These are phyloP conservation scores for Ceratocystis alfenasii DNA, from an alignment of 2,329 filamentous ascomycete genomes.

Conservation along the genomic window DNA sequence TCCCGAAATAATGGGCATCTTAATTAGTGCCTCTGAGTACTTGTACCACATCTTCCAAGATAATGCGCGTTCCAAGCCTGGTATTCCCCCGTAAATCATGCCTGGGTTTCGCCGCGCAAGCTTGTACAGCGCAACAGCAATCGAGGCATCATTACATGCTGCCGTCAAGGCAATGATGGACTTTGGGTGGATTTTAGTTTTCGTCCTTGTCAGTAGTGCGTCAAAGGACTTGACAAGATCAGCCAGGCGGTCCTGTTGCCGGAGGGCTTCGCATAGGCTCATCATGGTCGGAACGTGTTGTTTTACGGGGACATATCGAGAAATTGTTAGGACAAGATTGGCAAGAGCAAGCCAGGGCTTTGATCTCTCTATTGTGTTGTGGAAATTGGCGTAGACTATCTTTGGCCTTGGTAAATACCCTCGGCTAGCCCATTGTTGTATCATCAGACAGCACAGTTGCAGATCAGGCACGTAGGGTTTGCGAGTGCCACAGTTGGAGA, in stretches of 20 bases:
- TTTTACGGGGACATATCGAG: slow-evolving; percentile 13
- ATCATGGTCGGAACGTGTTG: slow-evolving; percentile 19
- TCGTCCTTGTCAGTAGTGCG: slow-evolving; percentile 11
- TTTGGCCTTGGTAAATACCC: slow-evolving; percentile 17
- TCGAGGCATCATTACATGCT: slow-evolving; percentile 25
- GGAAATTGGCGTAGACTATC: slow-evolving; percentile 2
- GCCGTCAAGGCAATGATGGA: slow-evolving; percentile 20
- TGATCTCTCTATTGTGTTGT: background rate
- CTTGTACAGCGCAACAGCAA: slow-evolving; percentile 26
- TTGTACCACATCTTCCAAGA: slow-evolving; percentile 30
- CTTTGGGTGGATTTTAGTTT: slow-evolving; percentile 11
- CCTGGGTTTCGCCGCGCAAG: slow-evolving; percentile 16
- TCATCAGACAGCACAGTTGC: slow-evolving; percentile 24
- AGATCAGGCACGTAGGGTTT: slow-evolving; percentile 15
- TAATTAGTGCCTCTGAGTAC: slow-evolving; percentile 29
- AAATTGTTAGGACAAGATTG: slow-evolving; percentile 16
- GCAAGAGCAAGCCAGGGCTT: slow-evolving; percentile 12
- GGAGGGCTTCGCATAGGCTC: slow-evolving; percentile 22
- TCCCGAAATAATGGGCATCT: slow-evolving; percentile 14
- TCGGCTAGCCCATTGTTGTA: slow-evolving; percentile 25
- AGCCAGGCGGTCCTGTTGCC: slow-evolving; percentile 21
- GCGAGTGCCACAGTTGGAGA: slow-evolving; percentile 1
- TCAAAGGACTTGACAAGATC: slow-evolving; percentile 23
- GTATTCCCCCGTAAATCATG: slow-evolving; percentile 16
- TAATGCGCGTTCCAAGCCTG: slow-evolving; percentile 25